These are phyloP conservation scores for Vigna trinervia DNA, from an alignment of 306 rosid species.

Conservation along the genomic window DNA sequence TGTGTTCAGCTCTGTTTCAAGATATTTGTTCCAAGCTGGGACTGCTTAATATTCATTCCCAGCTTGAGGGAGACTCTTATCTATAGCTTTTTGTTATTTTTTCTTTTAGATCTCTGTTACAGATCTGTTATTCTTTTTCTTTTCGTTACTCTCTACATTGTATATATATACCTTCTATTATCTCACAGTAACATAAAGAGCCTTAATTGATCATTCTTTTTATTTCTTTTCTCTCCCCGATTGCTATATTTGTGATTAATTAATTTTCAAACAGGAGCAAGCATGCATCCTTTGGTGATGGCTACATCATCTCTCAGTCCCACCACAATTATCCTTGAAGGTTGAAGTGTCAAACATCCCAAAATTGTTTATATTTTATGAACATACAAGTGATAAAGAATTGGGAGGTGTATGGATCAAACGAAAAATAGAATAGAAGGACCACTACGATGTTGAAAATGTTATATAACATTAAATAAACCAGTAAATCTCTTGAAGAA, in stretches of 20 bases:
- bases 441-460: slow-evolving; percentile 4
- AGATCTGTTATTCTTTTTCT: no score
- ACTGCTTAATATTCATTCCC: no score
- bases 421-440: background rate
- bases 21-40: no score
- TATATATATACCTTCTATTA: no score
- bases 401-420: slow-evolving; percentile 19
- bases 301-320: slow-evolving; percentile 18
- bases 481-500: slow-evolving; percentile 17
- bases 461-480: background rate
- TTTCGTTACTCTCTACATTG: no score
- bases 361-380: slow-evolving; percentile 23
- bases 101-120: no score
- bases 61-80: no score
- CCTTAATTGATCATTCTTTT: no score
- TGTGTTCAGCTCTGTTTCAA: no score
- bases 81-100: no score
- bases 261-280: slow-evolving; percentile 11
- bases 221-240: no score
- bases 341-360: slow-evolving; percentile 8
- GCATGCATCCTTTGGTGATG: slow-evolving; percentile 14
- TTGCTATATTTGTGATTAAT: background rate
- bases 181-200: no score
- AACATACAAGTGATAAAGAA: slow-evolving; percentile 11
- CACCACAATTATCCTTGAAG: slow-evolving; percentile 18